These are phyloP conservation scores for Hymenoscyphus fructigenus DNA, from an alignment of 2,329 filamentous ascomycete genomes.

Conservation along the genomic window DNA sequence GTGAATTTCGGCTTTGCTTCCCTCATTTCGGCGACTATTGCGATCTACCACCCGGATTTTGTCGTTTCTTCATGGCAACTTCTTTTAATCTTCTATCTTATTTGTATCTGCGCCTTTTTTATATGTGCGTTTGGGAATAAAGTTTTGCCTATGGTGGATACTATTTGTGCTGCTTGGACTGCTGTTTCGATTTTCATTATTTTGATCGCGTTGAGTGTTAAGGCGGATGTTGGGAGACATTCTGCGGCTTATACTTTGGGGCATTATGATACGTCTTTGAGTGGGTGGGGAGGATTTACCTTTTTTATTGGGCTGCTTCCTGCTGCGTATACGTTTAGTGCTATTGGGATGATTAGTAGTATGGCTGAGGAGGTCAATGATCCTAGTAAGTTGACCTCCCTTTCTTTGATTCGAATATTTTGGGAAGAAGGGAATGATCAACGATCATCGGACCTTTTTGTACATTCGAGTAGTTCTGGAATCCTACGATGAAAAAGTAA, in stretches of 20 bases:
- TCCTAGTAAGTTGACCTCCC: too few species aligned
- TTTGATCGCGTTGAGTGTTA: slow-evolving; percentile 54
- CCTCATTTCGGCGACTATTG: slow-evolving; percentile 50
- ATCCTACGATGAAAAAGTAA: too few species aligned
- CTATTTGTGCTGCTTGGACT: slow-evolving; percentile 55
- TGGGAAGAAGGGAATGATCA: too few species aligned
- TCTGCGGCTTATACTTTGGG: slow-evolving; percentile 51
- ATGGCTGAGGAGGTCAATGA: slow-evolving; percentile 58
- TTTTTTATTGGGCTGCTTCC: slow-evolving; percentile 64
- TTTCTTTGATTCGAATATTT: too few species aligned
- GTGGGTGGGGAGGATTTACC: slow-evolving; percentile 58
- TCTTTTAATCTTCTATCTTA: slow-evolving; percentile 68
- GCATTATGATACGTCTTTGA: slow-evolving; percentile 54
- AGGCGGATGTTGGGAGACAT: slow-evolving; percentile 54
- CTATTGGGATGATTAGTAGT: slow-evolving; percentile 60
- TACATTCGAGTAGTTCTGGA: too few species aligned
- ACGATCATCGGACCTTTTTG: too few species aligned
- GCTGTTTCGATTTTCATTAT: slow-evolving; percentile 55
- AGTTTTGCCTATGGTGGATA: slow-evolving; percentile 64
- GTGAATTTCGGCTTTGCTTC: slow-evolving; percentile 72
- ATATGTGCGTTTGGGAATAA: slow-evolving; percentile 67
- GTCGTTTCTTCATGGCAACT: slow-evolving; percentile 61
- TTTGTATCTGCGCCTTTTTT: slow-evolving; percentile 63
- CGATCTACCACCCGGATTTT: slow-evolving; percentile 55
- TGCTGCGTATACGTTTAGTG: slow-evolving; percentile 57